Evolutionary conservation across 164 flowering plant species (phyloP).

Genomic region (Pachysandra terminalis): DNA sequence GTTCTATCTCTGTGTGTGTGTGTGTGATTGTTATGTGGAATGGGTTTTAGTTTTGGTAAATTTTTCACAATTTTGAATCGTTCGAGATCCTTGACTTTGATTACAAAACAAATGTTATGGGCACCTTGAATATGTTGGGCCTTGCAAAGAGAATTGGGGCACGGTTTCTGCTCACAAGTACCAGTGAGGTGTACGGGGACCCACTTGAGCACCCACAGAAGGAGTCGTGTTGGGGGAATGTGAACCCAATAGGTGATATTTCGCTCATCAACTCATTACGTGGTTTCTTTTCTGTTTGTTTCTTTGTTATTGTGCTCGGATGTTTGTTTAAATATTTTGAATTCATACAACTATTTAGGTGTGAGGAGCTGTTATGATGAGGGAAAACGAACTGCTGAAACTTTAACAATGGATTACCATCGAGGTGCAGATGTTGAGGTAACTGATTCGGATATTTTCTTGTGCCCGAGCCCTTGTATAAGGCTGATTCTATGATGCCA

Average conservation of each 20-base stretch:
- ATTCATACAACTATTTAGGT: conserved; percentile 36
- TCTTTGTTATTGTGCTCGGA: neutral
- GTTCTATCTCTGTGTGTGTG: too few relatives aligned
- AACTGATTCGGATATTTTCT: conserved; percentile 9
- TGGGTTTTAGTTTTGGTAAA: conserved; percentile 4
- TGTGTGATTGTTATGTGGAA: too few relatives aligned
- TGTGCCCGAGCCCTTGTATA: conserved; percentile 5
- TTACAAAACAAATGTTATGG: conserved; percentile 98
- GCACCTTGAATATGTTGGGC: conserved; percentile 94
- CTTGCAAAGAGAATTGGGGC: conserved; percentile 96
- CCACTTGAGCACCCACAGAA: conserved; percentile 96
- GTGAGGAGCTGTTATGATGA: conserved; percentile 95
- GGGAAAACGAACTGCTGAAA: conserved; percentile 92
- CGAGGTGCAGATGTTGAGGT: conserved; percentile 90
- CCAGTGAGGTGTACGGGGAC: conserved; percentile 97
- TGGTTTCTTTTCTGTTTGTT: conserved; percentile 4
- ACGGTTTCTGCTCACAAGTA: conserved; percentile 79
- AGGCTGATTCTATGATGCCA: too few relatives aligned
- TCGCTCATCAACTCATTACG: neutral
- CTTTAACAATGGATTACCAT: conserved; percentile 90
- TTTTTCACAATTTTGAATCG: neutral
- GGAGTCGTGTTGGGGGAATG: conserved; percentile 97
- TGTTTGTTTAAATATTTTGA: conserved; percentile 5
- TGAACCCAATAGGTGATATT: conserved; percentile 81
- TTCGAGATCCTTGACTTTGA: conserved; percentile 45